Evolutionary conservation across 108 stramenopile species (phyloP), one percentile per base, ranked within the genome.

Genomic region (Cylindrotheca closterium): DNA sequence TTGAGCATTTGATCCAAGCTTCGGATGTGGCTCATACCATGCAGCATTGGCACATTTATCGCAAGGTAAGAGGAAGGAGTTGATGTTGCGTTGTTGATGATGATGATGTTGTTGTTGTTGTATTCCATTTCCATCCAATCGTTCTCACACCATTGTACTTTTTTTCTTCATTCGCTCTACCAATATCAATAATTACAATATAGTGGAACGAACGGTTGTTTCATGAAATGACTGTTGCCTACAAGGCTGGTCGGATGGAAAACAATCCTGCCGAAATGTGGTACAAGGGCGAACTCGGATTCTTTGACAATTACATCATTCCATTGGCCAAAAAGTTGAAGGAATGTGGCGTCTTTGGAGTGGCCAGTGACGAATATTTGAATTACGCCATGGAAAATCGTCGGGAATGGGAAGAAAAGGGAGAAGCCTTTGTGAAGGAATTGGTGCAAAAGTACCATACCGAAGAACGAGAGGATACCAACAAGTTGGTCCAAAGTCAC

Each of bases 221-320:
- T 61, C 67, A 78, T 22, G 85, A 86, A 59, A 58, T 82, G 31
- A 74, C 5, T 79, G 79, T 10, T n/a, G n/a, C n/a, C n/a, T n/a
- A n/a, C n/a, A n/a, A n/a, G n/a, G n/a, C n/a, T n/a, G n/a, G n/a
- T n/a, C 60, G 80, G 4, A 60, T 54, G 30, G 74, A 67, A 3
- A 76, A 37, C 19, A 63, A 86, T 63, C 85, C 85, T 22, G 24
- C 71, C 21, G 37, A n/a, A 55, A 55, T 46, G 25, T 86, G 85
- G 85, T 86, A 82, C n/a, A n/a, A n/a, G n/a, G n/a, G n/a, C n/a
- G n/a, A n/a, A n/a, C n/a, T n/a, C n/a, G n/a, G n/a, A n/a, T 86
- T 86, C 67, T 83, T 76, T 58, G 78, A 83, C 58, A 63, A 73
- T 30, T 86, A 86, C 52, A 55, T n/a, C n/a, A n/a, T n/a, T n/a